Evolutionary conservation across 2,329 filamentous ascomycete genomes (phyloP).

Genomic region (Ilyonectria sp.): DNA sequence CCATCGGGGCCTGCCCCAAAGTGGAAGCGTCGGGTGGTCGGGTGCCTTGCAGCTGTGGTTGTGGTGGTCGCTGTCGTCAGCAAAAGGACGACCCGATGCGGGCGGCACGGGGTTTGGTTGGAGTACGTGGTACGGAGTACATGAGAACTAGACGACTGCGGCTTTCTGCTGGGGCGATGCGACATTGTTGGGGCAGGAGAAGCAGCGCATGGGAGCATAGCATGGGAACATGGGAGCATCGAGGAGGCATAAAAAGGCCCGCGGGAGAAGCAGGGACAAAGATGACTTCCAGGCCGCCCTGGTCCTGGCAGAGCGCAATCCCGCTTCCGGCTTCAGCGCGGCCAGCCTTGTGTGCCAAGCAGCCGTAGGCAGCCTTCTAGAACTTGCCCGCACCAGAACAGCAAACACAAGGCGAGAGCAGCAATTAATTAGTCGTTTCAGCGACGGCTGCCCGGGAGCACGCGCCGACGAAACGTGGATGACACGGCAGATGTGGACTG

Average conservation of each 20-base stretch:
- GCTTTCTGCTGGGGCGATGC: slow-evolving; percentile 22
- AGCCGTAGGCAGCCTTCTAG: neutral
- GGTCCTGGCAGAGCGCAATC: neutral
- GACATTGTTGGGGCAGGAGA: slow-evolving; percentile 13
- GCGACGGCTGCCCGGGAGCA: slow-evolving; percentile 22
- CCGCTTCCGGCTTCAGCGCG: neutral
- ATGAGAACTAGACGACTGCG: neutral
- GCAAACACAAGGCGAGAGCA: neutral
- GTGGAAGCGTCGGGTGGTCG: slow-evolving; percentile 31
- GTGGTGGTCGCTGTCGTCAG: slow-evolving; percentile 27
- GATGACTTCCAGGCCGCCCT: neutral
- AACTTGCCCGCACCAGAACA: neutral
- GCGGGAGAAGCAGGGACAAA: slow-evolving; percentile 2
- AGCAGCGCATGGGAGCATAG: slow-evolving; percentile 1
- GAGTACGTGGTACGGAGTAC: neutral
- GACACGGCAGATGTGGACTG: slow-evolving; percentile 10
- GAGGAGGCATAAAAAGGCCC: neutral
- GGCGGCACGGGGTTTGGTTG: slow-evolving; percentile 10
- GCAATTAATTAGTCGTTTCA: slow-evolving; percentile 5
- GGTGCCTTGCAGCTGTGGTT: slow-evolving; percentile 34
- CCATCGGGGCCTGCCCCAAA: slow-evolving; percentile 20
- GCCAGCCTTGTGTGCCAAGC: neutral
- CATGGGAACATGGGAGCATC: neutral
- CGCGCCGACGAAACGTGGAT: slow-evolving; percentile 19
- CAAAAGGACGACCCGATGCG: slow-evolving; percentile 1